These are phyloP conservation scores for Camellia lanceoleosa DNA, from an alignment of 148 eudicot species.

Conservation along the genomic window DNA sequence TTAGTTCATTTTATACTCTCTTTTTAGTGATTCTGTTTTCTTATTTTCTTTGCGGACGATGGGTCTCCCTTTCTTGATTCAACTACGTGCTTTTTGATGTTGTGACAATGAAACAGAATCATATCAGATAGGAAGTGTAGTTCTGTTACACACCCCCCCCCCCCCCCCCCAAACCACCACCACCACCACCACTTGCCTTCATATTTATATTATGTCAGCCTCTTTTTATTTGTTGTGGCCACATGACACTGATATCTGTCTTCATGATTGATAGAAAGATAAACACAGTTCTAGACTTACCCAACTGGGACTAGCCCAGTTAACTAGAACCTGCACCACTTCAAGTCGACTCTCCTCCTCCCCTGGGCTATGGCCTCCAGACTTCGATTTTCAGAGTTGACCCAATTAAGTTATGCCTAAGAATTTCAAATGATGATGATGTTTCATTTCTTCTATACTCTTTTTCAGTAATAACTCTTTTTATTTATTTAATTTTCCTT, in stretches of 20 bases:
- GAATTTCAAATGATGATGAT: not conserved
- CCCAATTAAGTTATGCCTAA: no score
- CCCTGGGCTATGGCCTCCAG: no score
- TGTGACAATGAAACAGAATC: not conserved
- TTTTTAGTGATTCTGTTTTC: not conserved
- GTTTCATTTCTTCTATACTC: not conserved
- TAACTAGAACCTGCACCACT: no score
- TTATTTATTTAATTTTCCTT: not conserved
- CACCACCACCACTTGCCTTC: not conserved
- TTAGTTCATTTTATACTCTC: not conserved
- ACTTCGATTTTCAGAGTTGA: no score
- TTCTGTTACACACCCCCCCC: not conserved
- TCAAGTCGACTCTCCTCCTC: no score
- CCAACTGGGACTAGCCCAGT: no score
- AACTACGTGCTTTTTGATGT: not conserved
- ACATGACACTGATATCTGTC: conserved; percentile 64
- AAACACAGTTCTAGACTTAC: conserved; percentile 26
- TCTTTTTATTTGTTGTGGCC: not conserved
- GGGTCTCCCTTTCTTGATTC: not conserved
- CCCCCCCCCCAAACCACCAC: no score
- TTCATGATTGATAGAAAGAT: conserved; percentile 49
- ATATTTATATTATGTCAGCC: not conserved
- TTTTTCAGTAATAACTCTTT: not conserved
- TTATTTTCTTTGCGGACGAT: not conserved
- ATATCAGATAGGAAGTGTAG: not conserved